Conservation (phyloP, 495 filamentous ascomycete species). For the Lasiosphaeria hispida region DNA sequence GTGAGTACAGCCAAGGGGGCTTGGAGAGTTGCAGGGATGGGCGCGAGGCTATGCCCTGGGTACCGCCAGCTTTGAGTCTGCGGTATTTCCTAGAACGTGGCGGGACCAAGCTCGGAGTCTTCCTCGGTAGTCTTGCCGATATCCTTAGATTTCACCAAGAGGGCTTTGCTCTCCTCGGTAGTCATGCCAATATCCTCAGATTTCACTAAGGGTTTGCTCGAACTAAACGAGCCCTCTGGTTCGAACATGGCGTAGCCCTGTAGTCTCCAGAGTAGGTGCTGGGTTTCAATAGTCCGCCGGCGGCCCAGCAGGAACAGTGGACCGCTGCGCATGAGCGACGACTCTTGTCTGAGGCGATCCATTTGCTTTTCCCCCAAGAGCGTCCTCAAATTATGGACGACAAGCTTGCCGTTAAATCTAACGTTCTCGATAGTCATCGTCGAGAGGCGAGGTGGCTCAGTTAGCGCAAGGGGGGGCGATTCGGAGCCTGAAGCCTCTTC, state of each 20-base stretch:
- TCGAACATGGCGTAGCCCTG: slow-evolving; percentile 53
- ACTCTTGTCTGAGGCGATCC: slow-evolving; percentile 26
- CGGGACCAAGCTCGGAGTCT: too few relatives aligned
- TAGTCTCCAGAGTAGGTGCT: slow-evolving; percentile 65
- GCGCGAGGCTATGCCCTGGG: too few relatives aligned
- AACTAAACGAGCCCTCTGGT: too few relatives aligned
- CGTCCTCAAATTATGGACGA: slow-evolving; percentile 42
- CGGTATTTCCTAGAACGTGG: too few relatives aligned
- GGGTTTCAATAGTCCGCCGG: slow-evolving; percentile 48
- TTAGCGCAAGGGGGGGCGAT: not conserved
- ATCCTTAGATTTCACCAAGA: too few relatives aligned
- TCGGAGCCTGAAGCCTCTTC: slow-evolving; percentile 8
- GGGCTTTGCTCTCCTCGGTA: too few relatives aligned
- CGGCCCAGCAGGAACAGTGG: slow-evolving; percentile 42
- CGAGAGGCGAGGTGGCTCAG: slow-evolving; percentile 22
- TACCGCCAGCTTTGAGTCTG: too few relatives aligned
- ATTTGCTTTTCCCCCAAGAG: slow-evolving; percentile 40
- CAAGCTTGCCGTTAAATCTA: slow-evolving; percentile 23
- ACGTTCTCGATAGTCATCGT: slow-evolving; percentile 29
- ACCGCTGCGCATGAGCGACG: slow-evolving; percentile 30
- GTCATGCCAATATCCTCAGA: too few relatives aligned
- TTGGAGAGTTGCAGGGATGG: too few relatives aligned
- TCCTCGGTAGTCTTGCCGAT: too few relatives aligned
- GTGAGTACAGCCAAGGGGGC: too few relatives aligned
- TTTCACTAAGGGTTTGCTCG: too few relatives aligned